phyloP scores from a whole-genome alignment of 2,329 filamentous ascomycete genomes.

The Penicillium sp. region DNA sequence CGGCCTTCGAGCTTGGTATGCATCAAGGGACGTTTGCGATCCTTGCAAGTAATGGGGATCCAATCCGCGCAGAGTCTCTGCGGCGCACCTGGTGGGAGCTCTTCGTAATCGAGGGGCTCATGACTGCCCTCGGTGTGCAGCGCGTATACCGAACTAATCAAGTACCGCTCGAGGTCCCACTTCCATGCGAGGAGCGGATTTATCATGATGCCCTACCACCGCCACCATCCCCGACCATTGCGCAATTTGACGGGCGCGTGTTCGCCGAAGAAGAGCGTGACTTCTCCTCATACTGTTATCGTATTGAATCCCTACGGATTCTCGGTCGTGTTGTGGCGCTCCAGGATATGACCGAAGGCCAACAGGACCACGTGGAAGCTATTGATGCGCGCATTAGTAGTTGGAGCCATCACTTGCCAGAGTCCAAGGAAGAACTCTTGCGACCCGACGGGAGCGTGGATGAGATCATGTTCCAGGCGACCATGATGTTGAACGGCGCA shows the following conservation, averaged over 20 bases:
- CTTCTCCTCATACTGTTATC: slow-evolving; percentile 84
- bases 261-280: slow-evolving; percentile 66
- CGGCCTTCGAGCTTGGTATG: slow-evolving; percentile 75
- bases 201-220: slow-evolving; percentile 54
- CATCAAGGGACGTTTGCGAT: slow-evolving; percentile 68
- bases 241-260: slow-evolving; percentile 75
- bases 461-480: slow-evolving; percentile 88
- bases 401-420: slow-evolving; percentile 77
- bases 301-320: slow-evolving; percentile 77
- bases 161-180: slow-evolving; percentile 64
- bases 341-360: slow-evolving; percentile 39
- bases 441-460: slow-evolving; percentile 71
- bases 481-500: slow-evolving; percentile 68
- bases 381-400: slow-evolving; percentile 62
- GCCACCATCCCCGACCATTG: slow-evolving; percentile 61
- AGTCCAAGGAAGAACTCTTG: slow-evolving; percentile 68
- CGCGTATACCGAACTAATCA: slow-evolving; percentile 65
- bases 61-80: slow-evolving; percentile 77
- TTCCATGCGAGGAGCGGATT: slow-evolving; percentile 82
- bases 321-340: slow-evolving; percentile 69
- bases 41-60: slow-evolving; percentile 62
- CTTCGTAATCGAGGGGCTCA: slow-evolving; percentile 79
- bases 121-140: slow-evolving; percentile 65
- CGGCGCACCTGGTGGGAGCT: slow-evolving; percentile 88
- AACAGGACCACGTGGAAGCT: slow-evolving; percentile 59